Percentiles rank a stretch among this genome's conserved stretches.
These are phyloP conservation scores for Rhodotorula sp. DNA, from an alignment of 1,284 basidiomycete genomes.

Conservation along the genomic window DNA sequence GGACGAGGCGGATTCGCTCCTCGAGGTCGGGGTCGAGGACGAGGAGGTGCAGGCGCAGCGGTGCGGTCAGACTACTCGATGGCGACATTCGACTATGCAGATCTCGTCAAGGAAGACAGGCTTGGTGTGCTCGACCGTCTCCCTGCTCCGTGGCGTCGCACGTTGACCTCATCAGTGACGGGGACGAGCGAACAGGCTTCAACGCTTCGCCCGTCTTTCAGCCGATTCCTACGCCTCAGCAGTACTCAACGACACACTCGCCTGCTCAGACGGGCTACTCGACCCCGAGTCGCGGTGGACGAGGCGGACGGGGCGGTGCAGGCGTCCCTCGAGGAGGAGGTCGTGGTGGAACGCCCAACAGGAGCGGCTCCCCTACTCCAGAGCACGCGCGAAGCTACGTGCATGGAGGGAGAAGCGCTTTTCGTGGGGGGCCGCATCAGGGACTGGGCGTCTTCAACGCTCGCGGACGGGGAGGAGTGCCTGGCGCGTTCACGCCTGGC, in stretches of 20 bases:
- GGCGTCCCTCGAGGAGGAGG: constrained; percentile 11
- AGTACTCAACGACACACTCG: not conserved
- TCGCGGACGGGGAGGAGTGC: not conserved
- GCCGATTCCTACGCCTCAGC: not conserved
- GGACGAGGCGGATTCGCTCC: constrained; percentile 2
- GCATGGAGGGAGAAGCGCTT: constrained; percentile 1
- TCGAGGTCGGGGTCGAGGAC: too few relatives aligned
- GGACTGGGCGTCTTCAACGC: not conserved
- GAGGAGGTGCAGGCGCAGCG: constrained; percentile 6
- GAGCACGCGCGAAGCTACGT: not conserved
- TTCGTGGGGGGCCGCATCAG: not conserved
- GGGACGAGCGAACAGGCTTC: constrained; percentile 19
- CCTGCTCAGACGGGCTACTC: constrained; percentile 1
- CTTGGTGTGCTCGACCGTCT: constrained; percentile 13
- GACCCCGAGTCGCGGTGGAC: constrained; percentile 21
- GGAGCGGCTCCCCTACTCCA: not conserved
- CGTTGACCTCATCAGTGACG: constrained; percentile 8
- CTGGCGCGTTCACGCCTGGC: constrained; percentile 1
- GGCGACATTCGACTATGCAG: constrained; percentile 24
- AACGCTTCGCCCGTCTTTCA: constrained; percentile 13
- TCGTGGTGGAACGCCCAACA: not conserved
- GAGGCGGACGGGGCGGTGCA: constrained; percentile 1
- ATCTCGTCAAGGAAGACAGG: constrained; percentile 7
- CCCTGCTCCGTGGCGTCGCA: not conserved
- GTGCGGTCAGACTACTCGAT: constrained; percentile 12